A percentile compares a stretch with the other conserved stretches of the same genome.
These are phyloP conservation scores for Dendrobium officinale DNA, from an alignment of 106 monocot species.

Conservation along the genomic window DNA sequence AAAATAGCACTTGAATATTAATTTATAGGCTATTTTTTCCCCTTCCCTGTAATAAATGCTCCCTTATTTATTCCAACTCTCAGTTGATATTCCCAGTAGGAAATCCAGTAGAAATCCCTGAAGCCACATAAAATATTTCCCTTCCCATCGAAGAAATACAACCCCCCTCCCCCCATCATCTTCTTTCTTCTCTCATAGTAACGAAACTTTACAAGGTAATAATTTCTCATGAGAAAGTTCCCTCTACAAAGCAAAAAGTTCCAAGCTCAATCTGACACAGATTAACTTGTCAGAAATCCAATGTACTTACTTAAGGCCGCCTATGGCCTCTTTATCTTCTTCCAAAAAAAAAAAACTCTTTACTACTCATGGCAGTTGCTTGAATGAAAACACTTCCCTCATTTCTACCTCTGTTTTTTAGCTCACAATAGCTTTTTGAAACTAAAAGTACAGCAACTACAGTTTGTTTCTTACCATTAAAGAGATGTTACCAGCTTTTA, in stretches of 20 bases:
- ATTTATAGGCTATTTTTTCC: too few relatives aligned
- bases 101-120: background rate
- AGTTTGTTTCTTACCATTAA: conserved; percentile 4
- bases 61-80: too few relatives aligned
- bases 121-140: background rate
- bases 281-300: background rate
- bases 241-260: background rate
- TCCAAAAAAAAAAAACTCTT: background rate
- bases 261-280: background rate
- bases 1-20: too few relatives aligned
- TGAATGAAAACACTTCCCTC: background rate
- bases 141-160: background rate
- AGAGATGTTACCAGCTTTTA: conserved; percentile 3
- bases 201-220: background rate
- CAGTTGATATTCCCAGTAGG: background rate
- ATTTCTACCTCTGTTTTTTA: background rate
- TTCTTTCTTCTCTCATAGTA: background rate
- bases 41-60: too few relatives aligned
- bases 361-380: background rate
- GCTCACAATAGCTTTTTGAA: background rate
- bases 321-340: background rate
- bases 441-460: background rate
- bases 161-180: background rate
- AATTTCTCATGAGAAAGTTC: background rate
- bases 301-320: background rate